Base-by-base conservation (phyloP, 176 grass and related monocot genomes). In the Puya raimondii region DNA sequence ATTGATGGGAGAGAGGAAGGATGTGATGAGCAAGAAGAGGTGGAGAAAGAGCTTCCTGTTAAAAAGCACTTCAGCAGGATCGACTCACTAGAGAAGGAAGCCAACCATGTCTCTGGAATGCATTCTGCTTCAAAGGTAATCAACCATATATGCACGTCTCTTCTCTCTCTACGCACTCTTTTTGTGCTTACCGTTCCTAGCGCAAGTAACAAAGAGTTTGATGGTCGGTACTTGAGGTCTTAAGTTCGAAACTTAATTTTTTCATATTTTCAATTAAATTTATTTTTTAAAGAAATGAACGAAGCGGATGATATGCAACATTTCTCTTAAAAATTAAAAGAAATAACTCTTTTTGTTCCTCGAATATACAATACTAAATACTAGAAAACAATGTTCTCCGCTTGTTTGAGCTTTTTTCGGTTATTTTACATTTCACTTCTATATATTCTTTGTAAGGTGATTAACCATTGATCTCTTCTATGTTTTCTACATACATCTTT, bases 41-140 rank as follows among this genome's bases (percentile, higher is more conserved):
- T n/a, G 18, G 22, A 50, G 53, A 65, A 67, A 3, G 61, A 33
- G 12, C 49, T 49, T 16, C 64, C 23, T 48, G 33, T 20, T 15
- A 63, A 18, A 26, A 74, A n/a, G 16, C 64, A 74, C 11, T 74
- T 81, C 15, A 53, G 63, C 16, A 68, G 79, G 68, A 67, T 75
- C 12, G 79, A 81, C 23, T 81, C 79, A 50, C 53, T 81, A 33
- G 70, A 81, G 10, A 68, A 81, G 70, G 79, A 81, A 52, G 79
- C 79, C 13, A 74, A 63, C 47, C 65, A 18, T 12, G 47, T 81
- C 72, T 74, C 70, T 2, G 64, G 71, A 54, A 75, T 81, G 79
- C 26, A 57, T 26, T 42, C 52, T 42, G 5, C 52, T 61, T 81
- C 71, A 22, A 81, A 75, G 52, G 79, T 75, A 81, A 50, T 10